Base-by-base conservation (phyloP, 208 protist genomes). In the Crithidia sp. region DNA sequence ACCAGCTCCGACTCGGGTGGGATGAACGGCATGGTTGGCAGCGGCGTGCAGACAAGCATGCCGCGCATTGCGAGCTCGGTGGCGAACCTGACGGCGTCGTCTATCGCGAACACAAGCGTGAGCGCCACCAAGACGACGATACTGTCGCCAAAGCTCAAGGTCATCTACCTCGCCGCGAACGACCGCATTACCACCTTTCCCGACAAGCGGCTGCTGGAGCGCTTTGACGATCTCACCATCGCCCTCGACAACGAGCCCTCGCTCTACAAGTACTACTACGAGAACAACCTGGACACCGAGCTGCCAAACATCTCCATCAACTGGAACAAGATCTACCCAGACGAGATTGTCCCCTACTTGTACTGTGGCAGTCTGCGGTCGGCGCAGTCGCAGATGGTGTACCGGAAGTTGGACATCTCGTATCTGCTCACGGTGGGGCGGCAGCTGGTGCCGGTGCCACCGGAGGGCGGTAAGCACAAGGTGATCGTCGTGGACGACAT, bases 251-350 rank as follows among this genome's bases (percentile, higher is more conserved):
- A 97, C 79, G 87, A 93, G 77, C 93, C 93, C 7, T 79, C 75
- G 39, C 70, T 97, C n/a, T 94, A 90, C 61, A 44, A 71, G 47
- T 82, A 83, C 58, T 94, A 94, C 76, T 62, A 82, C 17, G 43
- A 71, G 4, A 65, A 91, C 17, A 74, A 93, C 16, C 64, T 91
- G 47, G 81, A 92, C 19, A 83, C 65, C 39, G 74, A 87, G 63
- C 71, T 93, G 44, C 87, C 86, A 4, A 90, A 91, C 75, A 76
- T 96, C 55, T 90, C 79, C 7, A 82, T 97, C 36, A 87, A 88
- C 52, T 97, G 93, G 91, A 95, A 97, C 71, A 97, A 97, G 74
- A 93, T 95, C 56, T 97, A 95, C 70, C 93, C 93, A 0, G 93
- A 97, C 64, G 81, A 87, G 56, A 95, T 97, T 45, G 76, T 97